Conservation (phyloP, 352 stramenopile species). For the Lagenidium sp. region DNA sequence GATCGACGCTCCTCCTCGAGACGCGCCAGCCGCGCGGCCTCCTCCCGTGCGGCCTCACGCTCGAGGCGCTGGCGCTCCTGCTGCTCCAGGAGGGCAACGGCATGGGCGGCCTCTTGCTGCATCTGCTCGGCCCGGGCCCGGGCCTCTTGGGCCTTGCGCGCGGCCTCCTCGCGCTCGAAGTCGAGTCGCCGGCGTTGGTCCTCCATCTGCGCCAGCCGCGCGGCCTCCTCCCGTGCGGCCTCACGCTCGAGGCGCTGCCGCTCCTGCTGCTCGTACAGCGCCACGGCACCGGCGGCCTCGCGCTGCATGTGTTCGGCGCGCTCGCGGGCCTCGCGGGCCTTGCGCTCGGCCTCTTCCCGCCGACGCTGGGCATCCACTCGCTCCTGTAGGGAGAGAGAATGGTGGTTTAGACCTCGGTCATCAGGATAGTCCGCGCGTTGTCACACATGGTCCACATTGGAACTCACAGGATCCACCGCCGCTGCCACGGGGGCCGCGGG, state of each 20-base stretch:
- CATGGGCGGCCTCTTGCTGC: conserved; percentile 29
- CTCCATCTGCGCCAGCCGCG: conserved; percentile 5
- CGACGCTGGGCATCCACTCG: conserved; percentile 15
- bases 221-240: conserved; percentile 20
- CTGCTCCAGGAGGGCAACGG: conserved; percentile 31
- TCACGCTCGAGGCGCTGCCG: conserved; percentile 25
- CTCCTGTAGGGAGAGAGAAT: too few species aligned
- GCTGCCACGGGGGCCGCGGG: conserved; percentile 12
- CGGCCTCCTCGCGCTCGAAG: conserved; percentile 44
- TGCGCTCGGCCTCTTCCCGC: conserved; percentile 41
- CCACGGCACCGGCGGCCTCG: conserved; percentile 31
- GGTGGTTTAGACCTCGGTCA: too few species aligned
- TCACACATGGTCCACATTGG: too few species aligned
- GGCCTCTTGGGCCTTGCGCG: conserved; percentile 30
- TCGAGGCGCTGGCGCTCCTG: conserved; percentile 38
- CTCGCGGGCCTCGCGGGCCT: conserved; percentile 26
- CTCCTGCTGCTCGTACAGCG: conserved; percentile 40
- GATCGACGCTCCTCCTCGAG: conserved; percentile 28
- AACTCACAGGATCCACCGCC: too few species aligned
- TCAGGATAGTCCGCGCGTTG: too few species aligned
- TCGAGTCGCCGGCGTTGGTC: too few species aligned
- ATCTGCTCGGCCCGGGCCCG: conserved; percentile 25
- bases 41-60: conserved; percentile 21
- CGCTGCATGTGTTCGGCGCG: conserved; percentile 32
- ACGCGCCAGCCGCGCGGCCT: conserved; percentile 9